Percentiles rank a stretch among this genome's conserved stretches.
These are phyloP conservation scores for Geotrichum klebahnii DNA, from an alignment of 1,139 yeast genomes.

Conservation along the genomic window DNA sequence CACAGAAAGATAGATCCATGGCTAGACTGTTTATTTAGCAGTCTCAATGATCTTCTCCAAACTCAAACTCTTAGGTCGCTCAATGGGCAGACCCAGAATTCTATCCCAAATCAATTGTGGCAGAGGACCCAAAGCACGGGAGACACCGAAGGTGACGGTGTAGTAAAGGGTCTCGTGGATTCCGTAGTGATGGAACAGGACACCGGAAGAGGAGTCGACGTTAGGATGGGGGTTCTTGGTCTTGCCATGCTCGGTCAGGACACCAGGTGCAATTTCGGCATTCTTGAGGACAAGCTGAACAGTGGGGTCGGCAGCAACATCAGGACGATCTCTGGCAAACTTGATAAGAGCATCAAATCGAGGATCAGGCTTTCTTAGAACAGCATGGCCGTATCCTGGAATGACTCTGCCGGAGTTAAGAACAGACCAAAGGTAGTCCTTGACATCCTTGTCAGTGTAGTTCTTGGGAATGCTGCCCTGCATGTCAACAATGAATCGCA, in stretches of 20 bases:
- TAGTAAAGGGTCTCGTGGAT: constrained; percentile 92
- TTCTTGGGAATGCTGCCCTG: constrained; percentile 70
- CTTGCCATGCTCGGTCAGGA: constrained; percentile 93
- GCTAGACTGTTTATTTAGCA: constrained; percentile 27
- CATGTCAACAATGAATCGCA: constrained; percentile 86
- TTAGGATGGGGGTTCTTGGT: constrained; percentile 99
- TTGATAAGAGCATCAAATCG: constrained; percentile 96
- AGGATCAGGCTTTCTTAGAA: constrained; percentile 94
- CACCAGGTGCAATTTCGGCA: constrained; percentile 94
- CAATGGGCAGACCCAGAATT: constrained; percentile 91
- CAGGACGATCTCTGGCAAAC: constrained; percentile 54
- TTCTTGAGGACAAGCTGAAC: constrained; percentile 86
- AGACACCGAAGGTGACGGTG: constrained; percentile 96
- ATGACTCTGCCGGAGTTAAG: constrained; percentile 90
- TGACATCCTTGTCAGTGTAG: constrained; percentile 68
- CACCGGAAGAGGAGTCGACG: constrained; percentile 97
- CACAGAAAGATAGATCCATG: neutral
- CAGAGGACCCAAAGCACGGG: constrained; percentile 96
- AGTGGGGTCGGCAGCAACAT: constrained; percentile 40
- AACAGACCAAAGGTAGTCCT: constrained; percentile 86
- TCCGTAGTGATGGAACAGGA: constrained; percentile 93
- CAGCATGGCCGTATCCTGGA: constrained; percentile 98
- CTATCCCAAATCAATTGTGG: constrained; percentile 96
- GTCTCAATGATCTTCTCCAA: constrained; percentile 42
- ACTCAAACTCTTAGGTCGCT: constrained; percentile 96